Base-by-base conservation (phyloP, 2,329 filamentous ascomycete genomes). In the Diplodia seriata region DNA sequence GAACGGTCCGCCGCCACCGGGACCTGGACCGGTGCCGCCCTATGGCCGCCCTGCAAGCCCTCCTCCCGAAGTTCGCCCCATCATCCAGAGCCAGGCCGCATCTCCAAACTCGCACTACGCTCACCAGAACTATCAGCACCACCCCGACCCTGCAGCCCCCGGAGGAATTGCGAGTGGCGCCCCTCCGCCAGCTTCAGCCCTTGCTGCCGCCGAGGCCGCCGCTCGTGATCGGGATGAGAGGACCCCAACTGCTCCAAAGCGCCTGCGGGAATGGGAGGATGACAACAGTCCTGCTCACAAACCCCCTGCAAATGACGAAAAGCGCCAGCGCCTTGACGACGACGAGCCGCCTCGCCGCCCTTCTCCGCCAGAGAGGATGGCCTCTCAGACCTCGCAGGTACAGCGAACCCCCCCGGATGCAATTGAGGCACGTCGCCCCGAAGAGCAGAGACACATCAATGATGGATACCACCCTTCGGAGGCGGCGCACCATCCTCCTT, bases 381-480 rank as follows among this genome's bases (percentile, higher is more conserved):
- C 77, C 11, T 78, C 80, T 72, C 38, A 68, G 7, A 50, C 53
- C 20, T 83, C 83, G 4, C 92, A 93, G 11, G 91, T 93, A 71
- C 91, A 91, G 67, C 91, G 92, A 68, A 92, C 91, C 76, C 94
- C 93, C 9, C 92, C 91, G 0, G 67, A 68, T 20, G 90, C 92
- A 74, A 83, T 83, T 59, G 88, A 90, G 67, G 81, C 84, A 68
- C 86, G 87, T 33, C 86, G 88, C 43, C 80, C 85, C 68, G 88
- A 91, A 57, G 81, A 81, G 12, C 86, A 90, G 73, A 90, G 91
- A 63, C 89, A 91, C 67, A 86, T 85, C 38, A 90, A 89, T 70
- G 91, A 95, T 65, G 89, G 86, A 67, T 97, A 97, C 74, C 92
- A 97, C 77, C 93, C 94, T 4, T 97, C 94, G 0, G 93, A 97